phyloP scores from a whole-genome alignment of 1,284 basidiomycete species.

The Exobasidium cylindrosporum region DNA sequence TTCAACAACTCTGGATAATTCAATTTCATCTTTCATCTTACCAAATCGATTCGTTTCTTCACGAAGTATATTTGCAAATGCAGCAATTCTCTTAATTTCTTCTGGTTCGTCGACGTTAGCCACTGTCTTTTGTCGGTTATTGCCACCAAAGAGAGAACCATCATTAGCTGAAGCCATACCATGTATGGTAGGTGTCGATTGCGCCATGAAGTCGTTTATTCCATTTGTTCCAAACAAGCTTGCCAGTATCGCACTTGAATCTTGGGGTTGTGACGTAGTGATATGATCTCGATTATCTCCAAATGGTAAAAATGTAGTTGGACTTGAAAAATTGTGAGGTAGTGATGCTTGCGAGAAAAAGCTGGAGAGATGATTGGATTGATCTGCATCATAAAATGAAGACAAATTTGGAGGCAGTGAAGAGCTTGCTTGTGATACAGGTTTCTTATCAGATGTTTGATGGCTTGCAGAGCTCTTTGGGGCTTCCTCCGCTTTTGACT shows the following conservation, averaged over 20 bases:
- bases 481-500: neutral
- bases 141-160: too few relatives aligned
- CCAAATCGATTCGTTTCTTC: conserved; percentile 7
- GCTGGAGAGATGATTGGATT: neutral
- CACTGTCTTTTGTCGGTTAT: neutral
- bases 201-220: conserved; percentile 3
- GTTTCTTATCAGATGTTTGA: too few relatives aligned
- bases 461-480: too few relatives aligned
- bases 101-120: neutral
- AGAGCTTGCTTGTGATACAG: neutral
- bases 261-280: neutral
- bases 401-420: neutral
- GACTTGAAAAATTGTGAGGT: neutral
- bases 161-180: too few relatives aligned
- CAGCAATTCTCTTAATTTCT: neutral
- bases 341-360: neutral
- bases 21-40: conserved; percentile 8
- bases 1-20: conserved; percentile 21
- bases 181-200: neutral
- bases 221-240: conserved; percentile 13
- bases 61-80: neutral
- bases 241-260: conserved; percentile 12
- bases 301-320: neutral
- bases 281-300: neutral
- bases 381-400: neutral